Conservation (phyloP, 805 yeast genomes). For the Ogataea ganodermae region DNA sequence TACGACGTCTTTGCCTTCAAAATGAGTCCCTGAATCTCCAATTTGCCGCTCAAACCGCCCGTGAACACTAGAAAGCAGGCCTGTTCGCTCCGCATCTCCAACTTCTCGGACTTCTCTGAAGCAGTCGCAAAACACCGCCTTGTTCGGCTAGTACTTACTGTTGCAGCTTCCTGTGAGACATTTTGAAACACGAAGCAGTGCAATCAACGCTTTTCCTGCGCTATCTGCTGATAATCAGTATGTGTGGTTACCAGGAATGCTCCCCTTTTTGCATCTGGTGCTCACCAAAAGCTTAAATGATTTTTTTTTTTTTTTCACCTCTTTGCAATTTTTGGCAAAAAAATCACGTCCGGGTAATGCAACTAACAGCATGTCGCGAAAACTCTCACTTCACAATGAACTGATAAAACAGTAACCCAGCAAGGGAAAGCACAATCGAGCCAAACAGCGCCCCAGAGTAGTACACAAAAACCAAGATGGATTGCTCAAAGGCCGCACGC, state of each 20-base stretch:
- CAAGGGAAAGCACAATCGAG: background rate
- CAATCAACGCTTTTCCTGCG: slow-evolving; percentile 1
- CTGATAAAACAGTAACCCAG: background rate
- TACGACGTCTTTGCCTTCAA: no score
- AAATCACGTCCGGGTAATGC: slow-evolving; percentile 1
- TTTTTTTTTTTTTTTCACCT: background rate
- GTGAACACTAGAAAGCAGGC: no score
- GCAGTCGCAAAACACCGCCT: background rate
- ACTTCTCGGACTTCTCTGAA: background rate
- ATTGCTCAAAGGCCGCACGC: background rate
- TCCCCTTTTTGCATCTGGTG: background rate
- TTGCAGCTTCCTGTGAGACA: slow-evolving; percentile 43
- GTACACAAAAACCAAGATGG: background rate
- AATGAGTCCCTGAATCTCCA: no score
- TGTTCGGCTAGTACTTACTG: slow-evolving; percentile 33
- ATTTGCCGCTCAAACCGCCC: no score
- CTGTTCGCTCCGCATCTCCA: background rate
- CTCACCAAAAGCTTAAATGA: background rate
- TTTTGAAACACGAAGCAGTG: slow-evolving; percentile 13
- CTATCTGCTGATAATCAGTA: background rate
- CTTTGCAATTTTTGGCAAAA: slow-evolving; percentile 1
- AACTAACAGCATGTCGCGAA: background rate
- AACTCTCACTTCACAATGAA: background rate
- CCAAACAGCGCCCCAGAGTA: background rate
- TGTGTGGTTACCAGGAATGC: background rate